Base-by-base conservation (phyloP, 2,329 filamentous ascomycete genomes). In the Ceratocystis lukuohia region DNA sequence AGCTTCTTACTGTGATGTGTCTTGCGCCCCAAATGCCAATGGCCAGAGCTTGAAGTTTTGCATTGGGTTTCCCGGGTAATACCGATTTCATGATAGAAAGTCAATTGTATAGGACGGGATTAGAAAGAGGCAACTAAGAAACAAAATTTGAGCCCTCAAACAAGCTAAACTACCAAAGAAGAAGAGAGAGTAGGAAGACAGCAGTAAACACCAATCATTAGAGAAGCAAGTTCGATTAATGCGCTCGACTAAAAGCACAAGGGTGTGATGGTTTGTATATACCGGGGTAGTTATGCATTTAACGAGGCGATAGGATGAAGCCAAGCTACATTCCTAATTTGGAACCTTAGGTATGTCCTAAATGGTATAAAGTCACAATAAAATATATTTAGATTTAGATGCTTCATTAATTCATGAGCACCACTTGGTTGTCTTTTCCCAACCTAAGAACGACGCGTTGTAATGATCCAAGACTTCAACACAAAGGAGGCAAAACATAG, bases 31-130 rank as follows among this genome's bases (percentile, higher is more conserved):
- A 94, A 74, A 83, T 80, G 74, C 85, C 88, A 69, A 85, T 87
- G 75, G 84, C 84, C 74, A 91, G 80, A 77, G 87, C 86, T 80
- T 92, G 88, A 72, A 90, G 86, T 80, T 84, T 88, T 72, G 87
- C 81, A 79, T 84, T 84, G 74, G 90, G 88, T 78, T 86, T 84
- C 75, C 89, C 89, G 70, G 90, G 90, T 72, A 92, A 82, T 77
- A 92, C 84, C 74, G 85, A 83, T 80, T 86, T 86, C 88, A 91
- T 91, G 75, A 78, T 84, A 78, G 37, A 7, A 61, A 28, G 12
- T 62, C 53, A 22, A 37, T 10, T 8, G 4, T 2, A 62, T 2
- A 5, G 20, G 50, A n/a, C 46, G 17, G 22, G 22, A 56, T 33
- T 10, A 25, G 33, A 57, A 25, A 46, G 46, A 57, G 37, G 28